A percentile compares a stretch with the other conserved stretches of the same genome.
Evolutionary conservation across 805 yeast species (phyloP).

Genomic region (Saturnispora galanensis): DNA sequence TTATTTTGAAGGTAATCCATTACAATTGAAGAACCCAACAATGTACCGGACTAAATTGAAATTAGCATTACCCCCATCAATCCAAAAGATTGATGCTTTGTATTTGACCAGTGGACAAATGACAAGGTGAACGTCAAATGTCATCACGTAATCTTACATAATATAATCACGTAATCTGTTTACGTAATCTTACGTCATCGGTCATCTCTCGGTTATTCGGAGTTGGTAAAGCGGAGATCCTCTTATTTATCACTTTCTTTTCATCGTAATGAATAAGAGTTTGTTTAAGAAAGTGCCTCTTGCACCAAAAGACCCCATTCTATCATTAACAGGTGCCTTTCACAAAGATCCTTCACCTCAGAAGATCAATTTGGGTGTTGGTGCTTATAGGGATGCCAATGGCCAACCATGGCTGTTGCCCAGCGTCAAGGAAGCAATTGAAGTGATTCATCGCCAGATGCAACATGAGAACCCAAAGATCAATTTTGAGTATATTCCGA

Average conservation of each 20-base stretch:
- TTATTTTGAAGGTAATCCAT: slow-evolving; percentile 88
- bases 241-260: neutral
- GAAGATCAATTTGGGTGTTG: slow-evolving; percentile 62
- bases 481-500: slow-evolving; percentile 82
- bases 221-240: too few relatives aligned
- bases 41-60: slow-evolving; percentile 78
- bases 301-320: slow-evolving; percentile 85
- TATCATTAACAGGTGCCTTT: slow-evolving; percentile 70
- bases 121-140: too few relatives aligned
- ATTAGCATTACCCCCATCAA: slow-evolving; percentile 58
- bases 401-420: slow-evolving; percentile 90
- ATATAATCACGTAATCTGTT: too few relatives aligned
- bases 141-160: too few relatives aligned
- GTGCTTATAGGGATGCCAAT: slow-evolving; percentile 84
- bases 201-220: too few relatives aligned
- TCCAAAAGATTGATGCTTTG: slow-evolving; percentile 87
- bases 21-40: slow-evolving; percentile 63
- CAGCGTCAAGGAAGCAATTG: slow-evolving; percentile 48
- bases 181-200: too few relatives aligned
- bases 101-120: slow-evolving; percentile 26
- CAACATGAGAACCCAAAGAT: slow-evolving; percentile 33
- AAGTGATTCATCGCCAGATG: neutral
- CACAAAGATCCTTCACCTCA: slow-evolving; percentile 50
- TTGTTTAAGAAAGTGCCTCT: neutral
- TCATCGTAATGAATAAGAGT: neutral